Evolutionary conservation across 257 asterid genomes (phyloP).

Genomic region (Solanum pinnatisectum): DNA sequence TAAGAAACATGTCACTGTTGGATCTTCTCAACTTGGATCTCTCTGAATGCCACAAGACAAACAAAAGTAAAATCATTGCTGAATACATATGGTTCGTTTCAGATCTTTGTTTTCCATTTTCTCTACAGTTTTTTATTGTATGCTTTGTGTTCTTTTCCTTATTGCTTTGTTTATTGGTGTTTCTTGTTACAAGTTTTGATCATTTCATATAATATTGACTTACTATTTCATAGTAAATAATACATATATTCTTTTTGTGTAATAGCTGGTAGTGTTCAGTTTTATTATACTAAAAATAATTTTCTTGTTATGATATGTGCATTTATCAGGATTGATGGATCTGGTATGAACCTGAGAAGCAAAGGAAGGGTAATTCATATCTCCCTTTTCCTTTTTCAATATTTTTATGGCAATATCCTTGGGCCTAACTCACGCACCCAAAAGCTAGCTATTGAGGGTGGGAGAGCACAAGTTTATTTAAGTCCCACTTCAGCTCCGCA

Average conservation of each 20-base stretch:
- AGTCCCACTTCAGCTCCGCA: neutral
- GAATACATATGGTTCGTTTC: neutral
- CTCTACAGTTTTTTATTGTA: neutral
- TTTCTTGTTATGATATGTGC: neutral
- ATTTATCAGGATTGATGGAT: slow-evolving; percentile 79
- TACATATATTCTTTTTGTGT: neutral
- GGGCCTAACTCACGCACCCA: neutral
- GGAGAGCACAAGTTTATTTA: too few species aligned
- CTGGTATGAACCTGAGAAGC: slow-evolving; percentile 84
- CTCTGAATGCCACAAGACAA: slow-evolving; percentile 26
- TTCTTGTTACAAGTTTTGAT: slow-evolving; percentile 8
- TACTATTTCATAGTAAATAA: neutral
- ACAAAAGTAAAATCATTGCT: slow-evolving; percentile 17
- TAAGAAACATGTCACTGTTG: slow-evolving; percentile 8
- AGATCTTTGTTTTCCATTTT: neutral
- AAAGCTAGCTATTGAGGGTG: neutral
- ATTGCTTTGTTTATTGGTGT: neutral
- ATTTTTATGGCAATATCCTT: neutral
- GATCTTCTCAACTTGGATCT: slow-evolving; percentile 60
- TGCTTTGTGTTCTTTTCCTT: neutral
- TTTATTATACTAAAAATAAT: neutral
- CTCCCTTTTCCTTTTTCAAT: neutral
- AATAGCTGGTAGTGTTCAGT: neutral
- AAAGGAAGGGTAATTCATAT: slow-evolving; percentile 59
- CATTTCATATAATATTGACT: neutral